phyloP scores from a whole-genome alignment of 2,329 filamentous ascomycete species.

The Monilinia fructigena region DNA sequence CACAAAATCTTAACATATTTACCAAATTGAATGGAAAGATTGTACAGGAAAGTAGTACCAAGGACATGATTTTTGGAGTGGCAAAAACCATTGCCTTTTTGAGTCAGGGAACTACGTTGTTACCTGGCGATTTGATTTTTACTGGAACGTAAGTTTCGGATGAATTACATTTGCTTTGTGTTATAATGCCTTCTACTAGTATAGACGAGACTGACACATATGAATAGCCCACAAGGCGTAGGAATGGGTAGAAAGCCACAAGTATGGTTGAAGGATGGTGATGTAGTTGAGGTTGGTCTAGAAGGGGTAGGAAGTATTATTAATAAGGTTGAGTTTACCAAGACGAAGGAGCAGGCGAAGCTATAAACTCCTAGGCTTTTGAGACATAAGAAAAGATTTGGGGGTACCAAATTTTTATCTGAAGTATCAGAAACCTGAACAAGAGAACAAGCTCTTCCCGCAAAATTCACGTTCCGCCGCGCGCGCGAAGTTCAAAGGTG shows the following conservation, averaged over 20 bases:
- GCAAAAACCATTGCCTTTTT: constrained; percentile 58
- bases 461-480: too few species aligned
- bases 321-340: constrained; percentile 50
- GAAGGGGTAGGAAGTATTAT: constrained; percentile 63
- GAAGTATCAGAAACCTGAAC: too few species aligned
- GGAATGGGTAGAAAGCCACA: constrained; percentile 67
- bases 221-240: constrained; percentile 59
- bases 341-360: constrained; percentile 39
- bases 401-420: too few species aligned
- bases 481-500: too few species aligned
- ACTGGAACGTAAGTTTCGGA: constrained; percentile 52
- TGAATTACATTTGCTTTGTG: not conserved
- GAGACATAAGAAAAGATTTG: not conserved
- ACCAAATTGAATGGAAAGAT: constrained; percentile 60
- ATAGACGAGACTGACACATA: not conserved
- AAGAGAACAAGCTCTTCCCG: too few species aligned
- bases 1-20: constrained; percentile 55
- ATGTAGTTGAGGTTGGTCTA: constrained; percentile 66
- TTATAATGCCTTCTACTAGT: not conserved
- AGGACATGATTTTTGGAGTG: constrained; percentile 63
- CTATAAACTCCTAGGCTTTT: constrained; percentile 24
- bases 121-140: constrained; percentile 65
- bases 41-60: constrained; percentile 56
- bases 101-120: constrained; percentile 59
- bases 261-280: constrained; percentile 68